Evolutionary conservation across 2,329 filamentous ascomycete species (phyloP).

Genomic region (Dothideomycetes sp.): DNA sequence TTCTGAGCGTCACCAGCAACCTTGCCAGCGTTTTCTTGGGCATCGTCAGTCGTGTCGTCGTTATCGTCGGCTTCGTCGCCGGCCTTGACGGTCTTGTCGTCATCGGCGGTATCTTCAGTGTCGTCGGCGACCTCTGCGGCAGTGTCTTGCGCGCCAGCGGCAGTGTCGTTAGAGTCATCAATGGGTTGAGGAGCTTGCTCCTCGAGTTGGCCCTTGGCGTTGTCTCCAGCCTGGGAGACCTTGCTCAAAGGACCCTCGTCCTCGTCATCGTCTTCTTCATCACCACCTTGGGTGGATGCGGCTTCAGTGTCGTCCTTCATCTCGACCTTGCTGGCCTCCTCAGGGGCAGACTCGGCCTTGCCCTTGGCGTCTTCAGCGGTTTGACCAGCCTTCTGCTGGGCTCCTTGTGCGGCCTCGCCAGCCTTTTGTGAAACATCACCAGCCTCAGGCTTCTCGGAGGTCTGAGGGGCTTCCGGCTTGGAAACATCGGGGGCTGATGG

Average conservation of each 20-base stretch:
- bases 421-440: conserved; percentile 26
- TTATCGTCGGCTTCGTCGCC: conserved; percentile 26
- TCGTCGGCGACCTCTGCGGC: conserved; percentile 32
- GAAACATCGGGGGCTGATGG: conserved; percentile 20
- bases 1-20: conserved; percentile 24
- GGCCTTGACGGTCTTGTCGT: conserved; percentile 35
- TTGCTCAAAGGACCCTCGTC: conserved; percentile 34
- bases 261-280: conserved; percentile 28
- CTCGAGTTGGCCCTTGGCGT: conserved; percentile 36
- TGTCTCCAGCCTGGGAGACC: conserved; percentile 37
- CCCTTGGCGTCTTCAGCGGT: conserved; percentile 28
- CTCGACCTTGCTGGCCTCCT: conserved; percentile 27
- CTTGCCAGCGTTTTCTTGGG: conserved; percentile 24
- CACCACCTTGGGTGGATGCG: conserved; percentile 22
- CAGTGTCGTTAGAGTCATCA: conserved; percentile 31
- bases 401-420: conserved; percentile 21
- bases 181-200: conserved; percentile 39
- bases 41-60: conserved; percentile 20
- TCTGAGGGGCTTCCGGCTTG: conserved; percentile 18
- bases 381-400: conserved; percentile 20
- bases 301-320: conserved; percentile 28
- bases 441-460: conserved; percentile 25
- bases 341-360: conserved; percentile 28
- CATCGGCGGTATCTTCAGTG: conserved; percentile 30
- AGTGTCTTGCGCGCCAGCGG: conserved; percentile 35